Evolutionary conservation across 768 basidiomycete species (phyloP).

Genomic region (Pleurotus sapidus): DNA sequence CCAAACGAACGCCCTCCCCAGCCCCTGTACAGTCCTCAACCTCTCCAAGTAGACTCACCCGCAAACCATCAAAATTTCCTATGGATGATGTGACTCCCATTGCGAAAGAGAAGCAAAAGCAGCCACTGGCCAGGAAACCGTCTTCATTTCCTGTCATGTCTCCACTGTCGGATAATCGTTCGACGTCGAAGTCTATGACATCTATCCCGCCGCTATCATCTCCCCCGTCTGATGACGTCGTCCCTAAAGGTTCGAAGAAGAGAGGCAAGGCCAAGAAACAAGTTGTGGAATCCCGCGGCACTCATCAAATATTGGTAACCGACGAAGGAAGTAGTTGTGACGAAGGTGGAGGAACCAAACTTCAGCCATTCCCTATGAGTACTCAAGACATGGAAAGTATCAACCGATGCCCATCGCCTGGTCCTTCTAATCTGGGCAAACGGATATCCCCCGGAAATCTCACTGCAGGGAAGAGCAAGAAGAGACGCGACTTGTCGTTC

Average conservation of each 20-base stretch:
- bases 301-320: neutral
- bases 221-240: neutral
- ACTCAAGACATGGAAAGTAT: slow-evolving; percentile 40
- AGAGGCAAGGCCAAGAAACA: neutral
- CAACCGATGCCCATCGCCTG: slow-evolving; percentile 21
- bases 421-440: slow-evolving; percentile 6
- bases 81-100: neutral
- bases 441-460: slow-evolving; percentile 9
- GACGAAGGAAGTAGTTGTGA: slow-evolving; percentile 2
- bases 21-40: neutral
- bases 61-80: neutral
- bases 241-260: neutral
- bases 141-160: slow-evolving; percentile 8
- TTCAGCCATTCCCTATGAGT: slow-evolving; percentile 48
- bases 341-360: slow-evolving; percentile 5
- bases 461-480: neutral
- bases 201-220: neutral
- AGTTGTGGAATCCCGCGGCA: neutral
- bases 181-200: slow-evolving; percentile 5
- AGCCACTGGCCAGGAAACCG: neutral
- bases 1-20: neutral
- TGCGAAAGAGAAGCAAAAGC: neutral
- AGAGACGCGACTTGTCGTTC: neutral
- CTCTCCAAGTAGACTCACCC: neutral
- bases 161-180: neutral